Percentiles rank a stretch among this genome's conserved stretches.
phyloP scores from a whole-genome alignment of 768 basidiomycete genomes.

The Lepiota brunneoincarnata region DNA sequence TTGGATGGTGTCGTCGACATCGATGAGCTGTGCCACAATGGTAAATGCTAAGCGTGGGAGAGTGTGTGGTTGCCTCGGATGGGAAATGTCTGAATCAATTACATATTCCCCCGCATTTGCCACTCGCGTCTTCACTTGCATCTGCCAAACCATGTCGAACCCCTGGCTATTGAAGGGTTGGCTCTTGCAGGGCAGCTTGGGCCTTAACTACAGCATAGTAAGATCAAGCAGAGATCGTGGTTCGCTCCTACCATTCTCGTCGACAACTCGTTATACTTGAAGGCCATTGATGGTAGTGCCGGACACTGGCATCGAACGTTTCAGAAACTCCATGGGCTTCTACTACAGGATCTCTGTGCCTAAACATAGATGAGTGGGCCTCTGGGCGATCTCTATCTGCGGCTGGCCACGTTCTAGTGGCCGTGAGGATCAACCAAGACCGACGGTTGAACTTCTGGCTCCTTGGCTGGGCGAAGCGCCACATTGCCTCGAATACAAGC shows the following conservation, averaged over 20 bases:
- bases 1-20: slow-evolving; percentile 14
- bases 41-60: slow-evolving; percentile 11
- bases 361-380: slow-evolving; percentile 5
- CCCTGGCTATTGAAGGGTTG: background rate
- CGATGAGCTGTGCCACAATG: slow-evolving; percentile 2
- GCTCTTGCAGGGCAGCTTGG: background rate
- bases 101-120: background rate
- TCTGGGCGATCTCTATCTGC: background rate
- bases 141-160: background rate
- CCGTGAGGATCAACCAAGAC: background rate
- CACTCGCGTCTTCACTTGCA: background rate
- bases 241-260: background rate
- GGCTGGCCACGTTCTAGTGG: background rate
- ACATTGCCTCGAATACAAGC: background rate
- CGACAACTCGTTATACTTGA: background rate
- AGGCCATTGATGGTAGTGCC: background rate
- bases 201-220: background rate
- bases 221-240: background rate
- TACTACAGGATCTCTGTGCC: background rate
- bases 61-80: slow-evolving; percentile 1
- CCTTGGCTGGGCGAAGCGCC: background rate
- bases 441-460: background rate
- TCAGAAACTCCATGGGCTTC: slow-evolving; percentile 4
- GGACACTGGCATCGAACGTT: background rate
- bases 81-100: background rate